These are phyloP conservation scores for Rossbeevera mucosa DNA, from an alignment of 768 basidiomycete genomes.

Conservation along the genomic window DNA sequence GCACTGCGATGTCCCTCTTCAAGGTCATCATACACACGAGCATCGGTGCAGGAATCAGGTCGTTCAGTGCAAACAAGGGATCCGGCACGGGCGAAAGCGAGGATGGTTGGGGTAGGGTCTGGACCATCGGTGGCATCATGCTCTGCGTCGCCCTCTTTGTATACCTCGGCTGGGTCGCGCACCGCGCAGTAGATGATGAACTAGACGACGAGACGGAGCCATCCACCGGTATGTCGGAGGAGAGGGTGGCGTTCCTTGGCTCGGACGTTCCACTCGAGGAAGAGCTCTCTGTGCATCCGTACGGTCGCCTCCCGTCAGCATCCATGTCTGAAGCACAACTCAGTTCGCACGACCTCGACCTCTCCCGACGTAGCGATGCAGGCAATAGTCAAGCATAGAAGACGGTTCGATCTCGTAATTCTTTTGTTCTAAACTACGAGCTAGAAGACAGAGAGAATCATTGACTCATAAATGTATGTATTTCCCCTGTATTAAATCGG, in stretches of 20 bases:
- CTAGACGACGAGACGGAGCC: constrained; percentile 40
- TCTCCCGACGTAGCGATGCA: constrained; percentile 16
- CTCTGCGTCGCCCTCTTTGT: constrained; percentile 73
- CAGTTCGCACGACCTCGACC: constrained; percentile 12
- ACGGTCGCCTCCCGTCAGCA: constrained; percentile 16
- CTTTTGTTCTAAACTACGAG: background rate
- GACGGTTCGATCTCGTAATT: background rate
- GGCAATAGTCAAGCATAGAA: constrained; percentile 9
- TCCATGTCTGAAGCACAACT: constrained; percentile 50
- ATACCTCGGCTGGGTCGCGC: constrained; percentile 78
- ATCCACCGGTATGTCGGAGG: constrained; percentile 37
- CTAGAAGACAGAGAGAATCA: constrained; percentile 1
- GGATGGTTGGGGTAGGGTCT: constrained; percentile 49
- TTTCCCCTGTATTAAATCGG: constrained; percentile 12
- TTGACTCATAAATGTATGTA: constrained; percentile 17
- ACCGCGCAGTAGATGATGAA: constrained; percentile 58
- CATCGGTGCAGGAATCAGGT: constrained; percentile 79
- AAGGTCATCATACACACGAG: constrained; percentile 90
- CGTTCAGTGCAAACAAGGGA: constrained; percentile 57
- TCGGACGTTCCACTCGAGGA: constrained; percentile 25
- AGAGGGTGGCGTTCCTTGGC: constrained; percentile 50
- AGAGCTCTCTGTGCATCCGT: constrained; percentile 16
- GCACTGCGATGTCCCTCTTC: constrained; percentile 80
- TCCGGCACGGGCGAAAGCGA: constrained; percentile 32
- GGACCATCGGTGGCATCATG: constrained; percentile 63